Base-by-base conservation (phyloP, 2,329 filamentous ascomycete species). In the Epichloe gansuensis region DNA sequence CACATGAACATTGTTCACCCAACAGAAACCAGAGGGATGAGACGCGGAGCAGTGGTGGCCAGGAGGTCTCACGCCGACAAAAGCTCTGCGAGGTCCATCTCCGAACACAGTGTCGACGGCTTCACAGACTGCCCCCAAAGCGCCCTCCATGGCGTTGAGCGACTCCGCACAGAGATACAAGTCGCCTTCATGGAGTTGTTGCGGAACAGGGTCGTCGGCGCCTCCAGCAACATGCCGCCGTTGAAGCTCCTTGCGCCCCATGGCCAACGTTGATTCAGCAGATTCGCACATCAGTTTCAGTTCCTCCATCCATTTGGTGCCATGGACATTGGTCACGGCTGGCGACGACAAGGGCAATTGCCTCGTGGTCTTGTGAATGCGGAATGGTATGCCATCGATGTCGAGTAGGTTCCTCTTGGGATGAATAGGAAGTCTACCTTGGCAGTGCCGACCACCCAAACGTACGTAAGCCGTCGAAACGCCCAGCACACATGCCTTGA, bases 1-100 rank as follows among this genome's bases (percentile, higher is more conserved):
- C 23, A 98, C 88, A 64, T 97, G 91, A 0, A 98, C 90, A 64
- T 98, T 98, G 68, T 98, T 98, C 49, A 98, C 72, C 91, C 93
- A 98, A 71, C 93, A 98, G 65, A 98, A 98, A 0, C 93, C 93
- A 2, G 91, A 96, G 0, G 93, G 93, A 61, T 86, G 85, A 48
- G 86, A 81, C 4, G 88, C 82, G 2, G 91, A 95, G 69, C 93
- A 98, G 65, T 98, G 93, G 65, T 98, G 93, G 1, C 93, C 93
- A 0, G 93, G 93, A 4, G 93, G 93, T 35, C 93, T 83, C 48
- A 97, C 86, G 31, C 86, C 91, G 48, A 97, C 89, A 66, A 98
- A 98, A 0, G 91, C 90, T 52, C 89, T 82, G 46, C 78, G 82
- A 23, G 85, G 83, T 3, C 81, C 78, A 2, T 70, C 67, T 43